phyloP scores from a whole-genome alignment of 2,329 filamentous ascomycete species.

The Monosporascus sp. region DNA sequence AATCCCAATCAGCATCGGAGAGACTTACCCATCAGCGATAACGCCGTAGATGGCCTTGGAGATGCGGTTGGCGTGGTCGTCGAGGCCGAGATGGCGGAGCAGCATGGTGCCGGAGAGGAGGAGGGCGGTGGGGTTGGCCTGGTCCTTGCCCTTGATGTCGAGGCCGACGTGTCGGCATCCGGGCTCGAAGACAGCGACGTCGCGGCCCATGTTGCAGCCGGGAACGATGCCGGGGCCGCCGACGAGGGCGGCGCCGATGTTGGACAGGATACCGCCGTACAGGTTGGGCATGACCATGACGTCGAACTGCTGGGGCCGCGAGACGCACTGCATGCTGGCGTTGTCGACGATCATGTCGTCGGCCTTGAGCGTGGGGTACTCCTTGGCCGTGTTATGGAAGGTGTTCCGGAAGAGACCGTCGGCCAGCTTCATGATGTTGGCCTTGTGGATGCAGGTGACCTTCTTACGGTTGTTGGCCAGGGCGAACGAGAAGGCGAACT shows the following conservation, averaged over 20 bases:
- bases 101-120: conserved; percentile 96
- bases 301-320: conserved; percentile 94
- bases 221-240: conserved; percentile 96
- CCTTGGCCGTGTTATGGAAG: conserved; percentile 87
- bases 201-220: conserved; percentile 98
- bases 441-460: conserved; percentile 99
- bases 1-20: neutral
- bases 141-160: conserved; percentile 99
- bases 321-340: conserved; percentile 98
- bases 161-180: conserved; percentile 98
- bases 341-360: conserved; percentile 99
- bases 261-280: conserved; percentile 97
- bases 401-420: conserved; percentile 98
- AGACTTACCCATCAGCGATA: conserved; percentile 81
- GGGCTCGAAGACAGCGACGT: conserved; percentile 97
- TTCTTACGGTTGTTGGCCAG: conserved; percentile 99
- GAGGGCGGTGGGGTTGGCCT: conserved; percentile 96
- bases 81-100: conserved; percentile 90
- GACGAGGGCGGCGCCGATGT: conserved; percentile 95
- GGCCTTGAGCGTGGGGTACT: conserved; percentile 91
- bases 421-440: conserved; percentile 99
- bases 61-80: conserved; percentile 97
- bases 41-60: conserved; percentile 74
- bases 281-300: conserved; percentile 99
- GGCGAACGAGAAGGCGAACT: conserved; percentile 97